phyloP scores from a whole-genome alignment of 495 filamentous ascomycete species.

The Ascodesmis nigricans region DNA sequence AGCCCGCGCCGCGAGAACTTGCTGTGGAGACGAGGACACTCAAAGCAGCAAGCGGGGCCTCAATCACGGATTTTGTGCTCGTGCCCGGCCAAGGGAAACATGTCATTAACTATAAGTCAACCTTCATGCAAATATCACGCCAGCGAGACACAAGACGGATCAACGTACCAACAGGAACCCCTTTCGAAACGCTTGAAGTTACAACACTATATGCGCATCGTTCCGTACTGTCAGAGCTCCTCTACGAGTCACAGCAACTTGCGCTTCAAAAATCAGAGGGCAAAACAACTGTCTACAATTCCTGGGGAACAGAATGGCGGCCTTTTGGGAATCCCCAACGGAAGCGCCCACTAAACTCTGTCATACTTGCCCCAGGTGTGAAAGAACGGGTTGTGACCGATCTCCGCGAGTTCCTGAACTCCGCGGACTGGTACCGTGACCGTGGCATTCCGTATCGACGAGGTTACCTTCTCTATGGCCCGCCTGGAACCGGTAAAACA shows the following conservation, averaged over 20 bases:
- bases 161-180: constrained; percentile 53
- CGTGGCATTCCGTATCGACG: constrained; percentile 60
- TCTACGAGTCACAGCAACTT: constrained; percentile 60
- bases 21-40: constrained; percentile 44
- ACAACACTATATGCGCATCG: constrained; percentile 79
- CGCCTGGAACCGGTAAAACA: constrained; percentile 85
- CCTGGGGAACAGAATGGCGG: constrained; percentile 56
- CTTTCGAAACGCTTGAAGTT: constrained; percentile 82
- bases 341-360: constrained; percentile 71
- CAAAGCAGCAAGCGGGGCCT: constrained; percentile 37
- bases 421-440: constrained; percentile 75
- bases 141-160: constrained; percentile 54
- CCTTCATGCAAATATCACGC: constrained; percentile 66
- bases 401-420: constrained; percentile 57
- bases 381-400: constrained; percentile 71
- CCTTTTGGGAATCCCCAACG: constrained; percentile 70
- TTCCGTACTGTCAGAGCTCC: constrained; percentile 65
- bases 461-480: constrained; percentile 64
- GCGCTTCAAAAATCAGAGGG: constrained; percentile 59
- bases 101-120: constrained; percentile 61
- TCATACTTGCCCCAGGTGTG: constrained; percentile 66
- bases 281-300: constrained; percentile 84
- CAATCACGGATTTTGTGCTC: constrained; percentile 61
- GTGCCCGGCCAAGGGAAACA: constrained; percentile 78
- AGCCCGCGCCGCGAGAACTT: constrained; percentile 42